Conservation (phyloP, 805 yeast species). For the Kluyveromyces dobzhanskii region DNA sequence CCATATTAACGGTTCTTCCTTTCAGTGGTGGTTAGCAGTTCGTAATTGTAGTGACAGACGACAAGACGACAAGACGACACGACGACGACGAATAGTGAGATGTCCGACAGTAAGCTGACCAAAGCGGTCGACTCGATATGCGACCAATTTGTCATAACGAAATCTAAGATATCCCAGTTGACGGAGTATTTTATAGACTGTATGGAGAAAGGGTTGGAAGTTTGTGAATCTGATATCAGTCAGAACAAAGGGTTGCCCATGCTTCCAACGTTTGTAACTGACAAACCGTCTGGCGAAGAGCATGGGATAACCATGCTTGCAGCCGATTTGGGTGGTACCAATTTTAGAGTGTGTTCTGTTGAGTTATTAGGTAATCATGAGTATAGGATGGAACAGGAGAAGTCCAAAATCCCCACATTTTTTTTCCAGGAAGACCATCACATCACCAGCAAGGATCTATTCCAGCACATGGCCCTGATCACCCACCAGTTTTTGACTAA, state of each 20-base stretch:
- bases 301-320: conserved; percentile 68
- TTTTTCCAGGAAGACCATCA: conserved; percentile 47
- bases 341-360: conserved; percentile 90
- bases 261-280: conserved; percentile 89
- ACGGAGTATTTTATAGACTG: conserved; percentile 47
- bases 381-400: conserved; percentile 67
- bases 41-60: too few species aligned
- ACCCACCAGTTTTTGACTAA: conserved; percentile 55
- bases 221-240: conserved; percentile 21
- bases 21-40: too few species aligned
- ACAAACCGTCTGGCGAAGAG: conserved; percentile 79
- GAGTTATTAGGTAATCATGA: conserved; percentile 67
- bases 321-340: conserved; percentile 94
- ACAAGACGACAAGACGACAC: too few species aligned
- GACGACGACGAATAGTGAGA: background rate
- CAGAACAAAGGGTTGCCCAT: conserved; percentile 56
- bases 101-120: conserved; percentile 8
- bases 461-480: conserved; percentile 65
- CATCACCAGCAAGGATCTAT: conserved; percentile 53
- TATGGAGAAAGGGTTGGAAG: conserved; percentile 51
- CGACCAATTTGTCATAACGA: conserved; percentile 18
- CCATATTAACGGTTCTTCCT: too few species aligned
- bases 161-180: conserved; percentile 22
- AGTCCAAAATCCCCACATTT: conserved; percentile 71
- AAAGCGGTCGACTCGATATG: conserved; percentile 23